These are phyloP conservation scores for Coemansia asiatica DNA, from an alignment of 192 early-diverging fungal species.

Conservation along the genomic window DNA sequence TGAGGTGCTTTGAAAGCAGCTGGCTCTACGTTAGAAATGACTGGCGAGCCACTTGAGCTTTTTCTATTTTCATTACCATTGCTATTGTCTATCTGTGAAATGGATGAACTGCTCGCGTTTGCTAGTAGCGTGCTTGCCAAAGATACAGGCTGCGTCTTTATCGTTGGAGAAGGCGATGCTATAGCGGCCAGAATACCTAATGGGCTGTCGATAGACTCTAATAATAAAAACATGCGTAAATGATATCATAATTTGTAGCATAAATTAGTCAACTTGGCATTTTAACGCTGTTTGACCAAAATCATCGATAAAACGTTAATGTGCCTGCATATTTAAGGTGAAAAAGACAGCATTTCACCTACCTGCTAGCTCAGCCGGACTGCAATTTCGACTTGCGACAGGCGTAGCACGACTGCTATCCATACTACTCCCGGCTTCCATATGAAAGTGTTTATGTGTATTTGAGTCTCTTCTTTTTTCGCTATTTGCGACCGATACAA, in stretches of 20 bases:
- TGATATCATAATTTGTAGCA: too few species aligned
- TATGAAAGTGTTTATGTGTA: not conserved
- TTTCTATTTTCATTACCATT: not conserved
- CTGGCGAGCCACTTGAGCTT: not conserved
- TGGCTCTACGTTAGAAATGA: not conserved
- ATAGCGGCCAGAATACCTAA: conserved; percentile 48
- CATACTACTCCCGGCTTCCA: not conserved
- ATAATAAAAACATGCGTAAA: not conserved
- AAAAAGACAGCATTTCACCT: not conserved
- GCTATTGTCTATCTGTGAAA: not conserved
- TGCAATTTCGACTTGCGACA: not conserved
- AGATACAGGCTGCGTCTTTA: conserved; percentile 1
- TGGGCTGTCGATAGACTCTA: conserved; percentile 30
- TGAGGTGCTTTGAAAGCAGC: not conserved
- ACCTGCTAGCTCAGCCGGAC: not conserved
- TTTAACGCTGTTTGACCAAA: not conserved
- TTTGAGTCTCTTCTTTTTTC: not conserved
- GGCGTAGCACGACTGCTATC: conserved; percentile 1
- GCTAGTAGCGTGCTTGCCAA: not conserved
- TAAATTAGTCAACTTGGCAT: not conserved
- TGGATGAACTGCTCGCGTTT: not conserved
- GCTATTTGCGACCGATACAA: not conserved
- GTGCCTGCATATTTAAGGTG: not conserved
- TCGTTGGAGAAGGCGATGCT: conserved; percentile 36
- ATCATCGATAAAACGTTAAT: not conserved